These are phyloP conservation scores for Chlorella sp. DNA, from an alignment of 139 green algal genomes.

Conservation along the genomic window DNA sequence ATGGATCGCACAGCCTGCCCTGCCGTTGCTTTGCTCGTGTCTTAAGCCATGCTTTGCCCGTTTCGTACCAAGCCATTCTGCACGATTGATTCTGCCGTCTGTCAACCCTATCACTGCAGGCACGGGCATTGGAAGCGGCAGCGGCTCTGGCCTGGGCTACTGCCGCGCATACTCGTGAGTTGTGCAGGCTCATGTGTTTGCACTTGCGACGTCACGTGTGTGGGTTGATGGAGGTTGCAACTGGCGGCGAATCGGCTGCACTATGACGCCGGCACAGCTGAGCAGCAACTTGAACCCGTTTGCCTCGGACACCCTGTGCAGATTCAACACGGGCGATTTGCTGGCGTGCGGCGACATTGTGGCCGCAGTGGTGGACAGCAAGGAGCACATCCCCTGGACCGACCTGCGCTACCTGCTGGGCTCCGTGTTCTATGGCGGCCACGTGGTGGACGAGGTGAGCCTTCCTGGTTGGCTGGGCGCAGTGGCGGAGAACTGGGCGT, in stretches of 20 bases:
- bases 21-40: neutral
- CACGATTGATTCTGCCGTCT: neutral
- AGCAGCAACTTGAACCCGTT: too few species aligned
- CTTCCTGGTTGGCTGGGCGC: too few species aligned
- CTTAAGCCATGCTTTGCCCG: constrained; percentile 79
- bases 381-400: constrained; percentile 82
- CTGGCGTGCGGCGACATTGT: constrained; percentile 84
- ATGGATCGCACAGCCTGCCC: neutral
- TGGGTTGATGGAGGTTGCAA: too few species aligned
- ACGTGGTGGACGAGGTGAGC: constrained; percentile 86
- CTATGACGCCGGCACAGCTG: too few species aligned
- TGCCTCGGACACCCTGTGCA: too few species aligned
- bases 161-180: constrained; percentile 82
- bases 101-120: constrained; percentile 34
- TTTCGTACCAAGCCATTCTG: too few species aligned
- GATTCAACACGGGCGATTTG: constrained; percentile 92
- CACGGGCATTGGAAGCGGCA: neutral
- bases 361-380: constrained; percentile 90
- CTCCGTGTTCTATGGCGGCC: constrained; percentile 92
- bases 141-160: constrained; percentile 85
- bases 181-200: too few species aligned
- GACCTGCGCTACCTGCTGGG: constrained; percentile 93
- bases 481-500: too few species aligned
- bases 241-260: too few species aligned
- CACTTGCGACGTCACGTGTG: too few species aligned